phyloP scores from a whole-genome alignment of 192 early-diverging fungal species.

The Gamsiella multidivaricata region DNA sequence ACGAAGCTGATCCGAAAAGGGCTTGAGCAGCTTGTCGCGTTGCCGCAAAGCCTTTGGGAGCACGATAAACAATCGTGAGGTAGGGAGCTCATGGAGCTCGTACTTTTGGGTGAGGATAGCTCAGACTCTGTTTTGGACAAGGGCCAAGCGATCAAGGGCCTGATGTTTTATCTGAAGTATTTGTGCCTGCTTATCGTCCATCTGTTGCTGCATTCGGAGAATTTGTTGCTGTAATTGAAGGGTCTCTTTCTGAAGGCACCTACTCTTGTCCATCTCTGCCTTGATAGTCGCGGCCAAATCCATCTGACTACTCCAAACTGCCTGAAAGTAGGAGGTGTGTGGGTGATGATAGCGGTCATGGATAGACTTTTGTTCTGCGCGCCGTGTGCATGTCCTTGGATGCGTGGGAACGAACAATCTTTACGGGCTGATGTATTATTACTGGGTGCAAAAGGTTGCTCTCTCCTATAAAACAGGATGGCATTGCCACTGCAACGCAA shows the following conservation, averaged over 20 bases:
- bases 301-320: too few species aligned
- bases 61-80: constrained; percentile 16
- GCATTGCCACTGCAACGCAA: too few species aligned
- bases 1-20: not conserved
- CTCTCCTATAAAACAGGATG: too few species aligned
- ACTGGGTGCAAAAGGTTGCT: too few species aligned
- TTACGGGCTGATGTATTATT: too few species aligned
- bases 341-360: too few species aligned
- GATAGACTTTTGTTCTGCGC: too few species aligned
- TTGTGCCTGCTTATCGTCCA: constrained; percentile 1
- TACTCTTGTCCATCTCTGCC: too few species aligned
- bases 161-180: constrained; percentile 1
- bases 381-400: too few species aligned
- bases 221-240: not conserved
- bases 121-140: constrained; percentile 2
- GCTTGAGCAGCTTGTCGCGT: not conserved
- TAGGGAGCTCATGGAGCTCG: constrained; percentile 23
- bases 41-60: not conserved
- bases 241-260: not conserved
- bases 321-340: too few species aligned
- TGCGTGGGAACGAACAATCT: too few species aligned
- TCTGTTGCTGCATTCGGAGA: not conserved
- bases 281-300: too few species aligned
- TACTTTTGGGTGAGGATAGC: constrained; percentile 23
- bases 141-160: constrained; percentile 1